Base-by-base conservation (phyloP, 1,284 basidiomycete genomes). In the Apiotrichum sp. region DNA sequence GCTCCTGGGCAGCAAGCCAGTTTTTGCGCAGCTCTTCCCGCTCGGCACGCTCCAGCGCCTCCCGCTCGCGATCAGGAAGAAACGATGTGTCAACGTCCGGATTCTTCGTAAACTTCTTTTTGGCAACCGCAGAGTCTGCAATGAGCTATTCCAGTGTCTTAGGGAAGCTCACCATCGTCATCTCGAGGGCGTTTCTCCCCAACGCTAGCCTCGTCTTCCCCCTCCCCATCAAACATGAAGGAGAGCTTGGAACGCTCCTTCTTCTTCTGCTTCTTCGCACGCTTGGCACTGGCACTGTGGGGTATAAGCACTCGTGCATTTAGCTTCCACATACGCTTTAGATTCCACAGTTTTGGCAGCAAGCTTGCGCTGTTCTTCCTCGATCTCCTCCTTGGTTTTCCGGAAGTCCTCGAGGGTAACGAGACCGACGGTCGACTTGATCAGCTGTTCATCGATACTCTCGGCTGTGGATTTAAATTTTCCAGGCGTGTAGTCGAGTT, bases 51-150 rank as follows among this genome's bases (percentile, higher is more conserved):
- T 99, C 95, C 4, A 83, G 82, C 67, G 95, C 92, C 70, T 99
- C 96, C 7, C 96, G 86, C 35, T 95, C 91, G 33, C 96, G 84
- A 74, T 99, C 96, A 0, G 96, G 96, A 7, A 99, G 81, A 79
- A 99, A 99, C 1, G 93, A 97, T 0, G 96, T 99, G 71, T 98
- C 96, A 38, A 98, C 95, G 50, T 86, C 81, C 0, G 96, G 96
- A 66, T 98, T 98, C 80, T 98, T 98, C 68, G 87, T 84, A 46
- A 91, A 83, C 72, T 89, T 92, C 59, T 82, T 77, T 53, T 93
- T 93, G 7, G 78, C 6, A 41, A 14, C 61, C 5, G 69, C 55
- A 34, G 51, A 9, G 34, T 50, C 56, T 61, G 49, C 11, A 8
- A 48, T 55, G 11, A 59, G 54, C 38, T 42, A 36, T 32, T 8